Evolutionary conservation across 2,329 filamentous ascomycete species (phyloP).

Genomic region (Plectosphaerella cucumerina): DNA sequence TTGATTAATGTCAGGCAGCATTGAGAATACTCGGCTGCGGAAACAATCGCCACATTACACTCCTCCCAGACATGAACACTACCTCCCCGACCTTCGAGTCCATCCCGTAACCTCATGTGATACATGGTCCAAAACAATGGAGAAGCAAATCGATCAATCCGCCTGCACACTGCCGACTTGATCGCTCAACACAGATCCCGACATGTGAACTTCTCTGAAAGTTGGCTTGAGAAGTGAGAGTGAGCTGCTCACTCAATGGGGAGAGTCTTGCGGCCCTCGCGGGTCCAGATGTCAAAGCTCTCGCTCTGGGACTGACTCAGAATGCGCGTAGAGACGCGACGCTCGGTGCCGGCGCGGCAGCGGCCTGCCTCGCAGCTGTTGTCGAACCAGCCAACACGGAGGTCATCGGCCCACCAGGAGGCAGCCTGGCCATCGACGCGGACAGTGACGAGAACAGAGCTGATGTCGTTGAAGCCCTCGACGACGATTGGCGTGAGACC

Average conservation of each 20-base stretch:
- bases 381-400: slow-evolving; percentile 35
- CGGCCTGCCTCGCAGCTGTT: slow-evolving; percentile 32
- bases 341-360: slow-evolving; percentile 22
- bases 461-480: slow-evolving; percentile 32
- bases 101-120: neutral
- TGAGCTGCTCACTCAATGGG: too few species aligned
- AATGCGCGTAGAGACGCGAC: neutral
- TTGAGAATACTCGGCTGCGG: too few species aligned
- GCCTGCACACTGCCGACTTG: too few species aligned
- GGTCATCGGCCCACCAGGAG: slow-evolving; percentile 37
- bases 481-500: slow-evolving; percentile 28
- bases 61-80: too few species aligned
- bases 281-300: too few species aligned
- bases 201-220: too few species aligned
- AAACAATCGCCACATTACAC: too few species aligned
- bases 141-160: neutral
- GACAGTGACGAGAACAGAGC: slow-evolving; percentile 31
- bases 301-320: too few species aligned
- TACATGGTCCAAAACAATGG: neutral
- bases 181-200: too few species aligned
- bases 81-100: neutral
- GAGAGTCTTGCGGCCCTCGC: too few species aligned
- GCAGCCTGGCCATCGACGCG: slow-evolving; percentile 31
- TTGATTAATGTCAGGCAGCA: too few species aligned
- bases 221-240: too few species aligned